These are phyloP conservation scores for Vicia faba DNA, from an alignment of 306 rosid species.

Conservation along the genomic window DNA sequence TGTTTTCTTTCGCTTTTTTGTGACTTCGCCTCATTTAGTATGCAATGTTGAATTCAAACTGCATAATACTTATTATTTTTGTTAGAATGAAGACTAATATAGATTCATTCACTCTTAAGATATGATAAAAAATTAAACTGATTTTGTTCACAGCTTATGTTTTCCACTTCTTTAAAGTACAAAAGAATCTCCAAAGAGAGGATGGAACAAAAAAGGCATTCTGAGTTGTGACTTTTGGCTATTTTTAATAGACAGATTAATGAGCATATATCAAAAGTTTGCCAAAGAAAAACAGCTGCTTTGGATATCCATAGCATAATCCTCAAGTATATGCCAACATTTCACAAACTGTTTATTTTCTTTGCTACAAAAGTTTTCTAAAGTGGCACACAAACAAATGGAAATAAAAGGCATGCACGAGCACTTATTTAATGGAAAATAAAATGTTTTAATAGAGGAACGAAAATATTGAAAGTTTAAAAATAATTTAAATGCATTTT, in stretches of 20 bases:
- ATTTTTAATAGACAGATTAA: slow-evolving; percentile 7
- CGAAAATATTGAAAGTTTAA: no score
- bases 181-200: slow-evolving; percentile 25
- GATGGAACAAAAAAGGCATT: neutral
- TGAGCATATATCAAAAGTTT: slow-evolving; percentile 25
- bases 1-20: no score
- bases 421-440: neutral
- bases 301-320: slow-evolving; percentile 40
- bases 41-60: no score
- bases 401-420: slow-evolving; percentile 24
- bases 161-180: slow-evolving; percentile 26
- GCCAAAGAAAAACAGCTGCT: slow-evolving; percentile 1
- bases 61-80: no score
- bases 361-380: slow-evolving; percentile 18
- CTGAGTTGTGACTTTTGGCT: slow-evolving; percentile 7
- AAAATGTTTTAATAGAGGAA: no score
- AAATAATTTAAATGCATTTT: no score
- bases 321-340: slow-evolving; percentile 39
- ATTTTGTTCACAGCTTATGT: slow-evolving; percentile 25
- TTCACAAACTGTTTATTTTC: slow-evolving; percentile 37
- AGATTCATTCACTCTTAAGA: neutral
- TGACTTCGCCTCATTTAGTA: no score
- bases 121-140: slow-evolving; percentile 8
- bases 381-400: slow-evolving; percentile 26
- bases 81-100: no score